These are phyloP conservation scores for Xylariaceae sp. DNA, from an alignment of 2,329 filamentous ascomycete species.

Conservation along the genomic window DNA sequence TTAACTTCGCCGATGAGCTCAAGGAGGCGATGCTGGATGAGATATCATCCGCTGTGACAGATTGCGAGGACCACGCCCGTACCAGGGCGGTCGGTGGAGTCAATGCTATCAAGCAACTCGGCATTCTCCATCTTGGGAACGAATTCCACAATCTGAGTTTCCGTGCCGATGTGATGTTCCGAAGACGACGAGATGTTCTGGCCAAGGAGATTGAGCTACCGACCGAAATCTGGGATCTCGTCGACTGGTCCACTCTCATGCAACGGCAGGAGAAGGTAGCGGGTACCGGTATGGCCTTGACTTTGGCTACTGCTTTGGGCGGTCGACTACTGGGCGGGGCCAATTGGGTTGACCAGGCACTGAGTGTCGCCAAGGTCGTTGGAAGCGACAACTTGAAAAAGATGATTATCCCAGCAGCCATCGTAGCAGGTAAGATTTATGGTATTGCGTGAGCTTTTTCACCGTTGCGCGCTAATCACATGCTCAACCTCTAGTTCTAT, in stretches of 20 bases:
- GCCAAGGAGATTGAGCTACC: constrained; percentile 82
- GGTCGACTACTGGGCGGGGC: constrained; percentile 74
- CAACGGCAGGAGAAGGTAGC: constrained; percentile 93
- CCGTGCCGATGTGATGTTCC: constrained; percentile 91
- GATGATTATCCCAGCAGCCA: constrained; percentile 72
- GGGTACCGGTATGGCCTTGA: constrained; percentile 90
- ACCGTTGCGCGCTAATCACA: constrained; percentile 15
- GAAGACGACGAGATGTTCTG: constrained; percentile 70
- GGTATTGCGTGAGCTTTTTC: constrained; percentile 1
- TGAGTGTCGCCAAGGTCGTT: constrained; percentile 74
- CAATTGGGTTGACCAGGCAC: constrained; percentile 81
- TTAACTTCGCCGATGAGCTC: constrained; percentile 88
- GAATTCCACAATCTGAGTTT: constrained; percentile 83
- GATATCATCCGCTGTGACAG: constrained; percentile 70
- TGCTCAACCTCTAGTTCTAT: constrained; percentile 48
- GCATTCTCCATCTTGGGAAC: constrained; percentile 80
- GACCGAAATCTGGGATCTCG: constrained; percentile 87
- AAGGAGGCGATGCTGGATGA: constrained; percentile 88
- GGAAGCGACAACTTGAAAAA: constrained; percentile 75
- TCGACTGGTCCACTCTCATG: constrained; percentile 76
- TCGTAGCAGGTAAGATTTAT: constrained; percentile 65
- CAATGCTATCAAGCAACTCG: constrained; percentile 80
- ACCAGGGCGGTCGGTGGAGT: constrained; percentile 72
- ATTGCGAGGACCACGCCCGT: constrained; percentile 83
- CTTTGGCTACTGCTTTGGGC: constrained; percentile 79